These are phyloP conservation scores for Chlorociboria aeruginascens DNA, from an alignment of 495 filamentous ascomycete species.

Conservation along the genomic window DNA sequence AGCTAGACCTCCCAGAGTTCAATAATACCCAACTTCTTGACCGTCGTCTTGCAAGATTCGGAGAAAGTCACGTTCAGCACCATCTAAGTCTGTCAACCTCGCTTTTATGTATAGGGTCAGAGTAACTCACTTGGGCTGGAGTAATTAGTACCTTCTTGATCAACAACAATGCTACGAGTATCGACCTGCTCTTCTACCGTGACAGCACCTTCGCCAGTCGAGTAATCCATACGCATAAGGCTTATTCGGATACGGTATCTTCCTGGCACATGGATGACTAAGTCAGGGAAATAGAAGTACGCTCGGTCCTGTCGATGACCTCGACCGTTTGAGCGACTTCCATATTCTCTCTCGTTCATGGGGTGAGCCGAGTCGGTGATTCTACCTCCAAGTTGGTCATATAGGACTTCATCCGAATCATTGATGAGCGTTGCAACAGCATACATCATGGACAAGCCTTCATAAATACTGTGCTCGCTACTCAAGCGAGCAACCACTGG, in stretches of 20 bases:
- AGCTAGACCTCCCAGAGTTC: not conserved
- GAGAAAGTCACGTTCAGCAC: slow-evolving; percentile 13
- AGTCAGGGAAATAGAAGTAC: slow-evolving; percentile 17
- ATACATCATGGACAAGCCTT: slow-evolving; percentile 12
- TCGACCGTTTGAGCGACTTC: not conserved
- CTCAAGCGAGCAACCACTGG: slow-evolving; percentile 13
- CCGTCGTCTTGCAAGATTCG: slow-evolving; percentile 13
- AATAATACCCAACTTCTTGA: slow-evolving; percentile 3
- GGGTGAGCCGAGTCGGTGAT: slow-evolving; percentile 18
- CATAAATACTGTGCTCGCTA: slow-evolving; percentile 6
- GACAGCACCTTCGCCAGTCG: slow-evolving; percentile 7
- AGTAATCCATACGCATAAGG: slow-evolving; percentile 17
- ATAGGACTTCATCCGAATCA: slow-evolving; percentile 6
- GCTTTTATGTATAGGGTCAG: not conserved
- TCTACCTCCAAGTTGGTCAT: slow-evolving; percentile 12
- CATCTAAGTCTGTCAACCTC: slow-evolving; percentile 3
- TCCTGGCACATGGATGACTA: slow-evolving; percentile 11
- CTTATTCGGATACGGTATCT: slow-evolving; percentile 14
- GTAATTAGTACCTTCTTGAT: slow-evolving; percentile 1
- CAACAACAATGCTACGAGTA: slow-evolving; percentile 14
- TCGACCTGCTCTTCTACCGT: slow-evolving; percentile 11
- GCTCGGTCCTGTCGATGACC: slow-evolving; percentile 7
- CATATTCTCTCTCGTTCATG: not conserved
- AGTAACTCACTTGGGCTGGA: slow-evolving; percentile 11
- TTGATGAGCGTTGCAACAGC: slow-evolving; percentile 15